Evolutionary conservation across 495 filamentous ascomycete genomes (phyloP).

Genomic region (Sporormia fimetaria): DNA sequence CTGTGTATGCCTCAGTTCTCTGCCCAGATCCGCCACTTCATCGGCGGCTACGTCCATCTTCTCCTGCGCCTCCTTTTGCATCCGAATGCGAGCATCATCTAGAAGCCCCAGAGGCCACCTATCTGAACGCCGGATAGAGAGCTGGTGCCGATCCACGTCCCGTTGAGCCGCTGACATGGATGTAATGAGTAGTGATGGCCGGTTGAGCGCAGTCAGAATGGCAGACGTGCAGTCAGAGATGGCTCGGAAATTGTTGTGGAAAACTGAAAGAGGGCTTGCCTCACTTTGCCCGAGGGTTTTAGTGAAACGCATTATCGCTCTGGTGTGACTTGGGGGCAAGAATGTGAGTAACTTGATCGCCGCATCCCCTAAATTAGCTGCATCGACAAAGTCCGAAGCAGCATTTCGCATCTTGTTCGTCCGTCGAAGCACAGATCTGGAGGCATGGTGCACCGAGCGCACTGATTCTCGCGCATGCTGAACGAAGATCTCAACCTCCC

Average conservation of each 20-base stretch:
- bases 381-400: constrained; percentile 54
- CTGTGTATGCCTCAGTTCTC: constrained; percentile 82
- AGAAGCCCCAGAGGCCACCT: constrained; percentile 74
- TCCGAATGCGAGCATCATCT: constrained; percentile 74
- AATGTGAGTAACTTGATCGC: constrained; percentile 49
- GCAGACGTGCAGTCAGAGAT: constrained; percentile 69
- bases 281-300: constrained; percentile 54
- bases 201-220: constrained; percentile 65
- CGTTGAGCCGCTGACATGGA: constrained; percentile 50
- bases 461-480: constrained; percentile 80
- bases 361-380: constrained; percentile 47
- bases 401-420: constrained; percentile 47
- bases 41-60: constrained; percentile 53
- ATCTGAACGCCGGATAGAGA: constrained; percentile 57
- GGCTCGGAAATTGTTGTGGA: constrained; percentile 63
- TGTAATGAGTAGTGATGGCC: constrained; percentile 66
- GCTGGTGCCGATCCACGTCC: constrained; percentile 63
- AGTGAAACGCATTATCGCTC: constrained; percentile 63
- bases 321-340: constrained; percentile 55
- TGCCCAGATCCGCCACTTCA: constrained; percentile 55
- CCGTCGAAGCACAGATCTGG: constrained; percentile 64
- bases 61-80: constrained; percentile 67
- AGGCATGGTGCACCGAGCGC: constrained; percentile 67
- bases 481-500: constrained; percentile 90
- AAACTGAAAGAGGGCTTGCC: constrained; percentile 59